Conservation (phyloP, 495 filamentous ascomycete species). For the Aspergillus sclerotioniger region DNA sequence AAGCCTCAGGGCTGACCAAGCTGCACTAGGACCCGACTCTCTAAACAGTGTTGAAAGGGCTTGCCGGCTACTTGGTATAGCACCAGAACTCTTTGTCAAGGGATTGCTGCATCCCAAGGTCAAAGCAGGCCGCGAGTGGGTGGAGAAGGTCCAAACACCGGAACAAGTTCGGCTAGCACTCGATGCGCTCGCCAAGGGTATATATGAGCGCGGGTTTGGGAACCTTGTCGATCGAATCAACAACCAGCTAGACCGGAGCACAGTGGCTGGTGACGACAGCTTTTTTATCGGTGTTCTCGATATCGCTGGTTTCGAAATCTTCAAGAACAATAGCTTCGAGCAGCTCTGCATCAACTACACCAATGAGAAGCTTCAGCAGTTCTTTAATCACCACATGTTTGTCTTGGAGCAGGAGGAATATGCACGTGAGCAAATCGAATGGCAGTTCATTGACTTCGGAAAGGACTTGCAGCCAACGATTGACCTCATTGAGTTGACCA, state of each 20-base stretch:
- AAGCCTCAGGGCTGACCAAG: constrained; percentile 87
- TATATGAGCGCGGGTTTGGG: constrained; percentile 95
- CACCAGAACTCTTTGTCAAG: constrained; percentile 77
- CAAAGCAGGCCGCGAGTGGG: constrained; percentile 95
- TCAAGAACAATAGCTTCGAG: constrained; percentile 97
- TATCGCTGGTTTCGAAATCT: constrained; percentile 99
- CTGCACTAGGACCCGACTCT: constrained; percentile 71
- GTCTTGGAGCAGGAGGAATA: constrained; percentile 99
- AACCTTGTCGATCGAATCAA: constrained; percentile 92
- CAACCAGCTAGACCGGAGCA: constrained; percentile 77
- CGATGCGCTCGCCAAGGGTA: constrained; percentile 92
- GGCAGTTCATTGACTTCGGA: constrained; percentile 99
- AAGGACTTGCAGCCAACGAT: constrained; percentile 97
- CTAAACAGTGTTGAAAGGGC: constrained; percentile 69
- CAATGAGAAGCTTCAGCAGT: constrained; percentile 98
- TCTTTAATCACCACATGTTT: constrained; percentile 99
- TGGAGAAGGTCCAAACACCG: constrained; percentile 94
- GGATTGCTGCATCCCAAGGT: constrained; percentile 89
- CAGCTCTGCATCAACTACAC: constrained; percentile 99
- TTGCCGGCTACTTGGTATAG: constrained; percentile 82
- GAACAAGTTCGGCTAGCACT: constrained; percentile 90
- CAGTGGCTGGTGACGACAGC: constrained; percentile 76
- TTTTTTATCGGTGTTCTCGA: constrained; percentile 97
- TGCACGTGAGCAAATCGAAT: constrained; percentile 95
- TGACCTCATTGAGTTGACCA: constrained; percentile 91